A percentile compares a stretch with the other conserved stretches of the same genome.
Conservation (phyloP, 2,329 filamentous ascomycete species). For the Paraconiothyrium brasiliense region DNA sequence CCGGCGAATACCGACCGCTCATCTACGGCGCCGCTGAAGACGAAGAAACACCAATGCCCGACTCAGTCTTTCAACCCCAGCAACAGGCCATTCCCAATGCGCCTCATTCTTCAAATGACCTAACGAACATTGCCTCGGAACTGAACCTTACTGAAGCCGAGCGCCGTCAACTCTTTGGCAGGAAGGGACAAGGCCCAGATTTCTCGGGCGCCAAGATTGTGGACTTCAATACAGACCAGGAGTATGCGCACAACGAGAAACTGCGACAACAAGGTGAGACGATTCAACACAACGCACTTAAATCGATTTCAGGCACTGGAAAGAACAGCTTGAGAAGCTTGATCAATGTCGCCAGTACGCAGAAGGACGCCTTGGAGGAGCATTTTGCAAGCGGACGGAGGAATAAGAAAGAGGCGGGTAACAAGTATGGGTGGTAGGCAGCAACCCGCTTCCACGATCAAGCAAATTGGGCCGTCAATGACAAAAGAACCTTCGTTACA, state of each 20-base stretch:
- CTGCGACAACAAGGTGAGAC: slow-evolving; percentile 75
- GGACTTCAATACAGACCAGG: slow-evolving; percentile 87
- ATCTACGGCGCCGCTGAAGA: slow-evolving; percentile 42
- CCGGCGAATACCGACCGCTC: slow-evolving; percentile 50
- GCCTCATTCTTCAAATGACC: slow-evolving; percentile 58
- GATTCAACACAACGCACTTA: slow-evolving; percentile 80
- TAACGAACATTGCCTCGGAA: slow-evolving; percentile 76
- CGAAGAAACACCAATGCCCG: slow-evolving; percentile 26
- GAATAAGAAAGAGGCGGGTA: slow-evolving; percentile 83
- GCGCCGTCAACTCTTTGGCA: slow-evolving; percentile 85
- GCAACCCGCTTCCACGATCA: no score
- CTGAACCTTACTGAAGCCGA: slow-evolving; percentile 81
- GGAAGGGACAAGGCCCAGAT: slow-evolving; percentile 59
- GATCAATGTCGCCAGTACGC: slow-evolving; percentile 81
- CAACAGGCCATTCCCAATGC: slow-evolving; percentile 19
- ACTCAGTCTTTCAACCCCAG: slow-evolving; percentile 25
- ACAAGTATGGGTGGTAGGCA: slow-evolving; percentile 80
- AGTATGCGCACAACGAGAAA: slow-evolving; percentile 86
- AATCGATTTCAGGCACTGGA: slow-evolving; percentile 77
- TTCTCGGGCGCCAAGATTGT: slow-evolving; percentile 72
- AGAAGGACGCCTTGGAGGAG: slow-evolving; percentile 89
- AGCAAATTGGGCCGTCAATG: no score
- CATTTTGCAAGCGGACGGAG: slow-evolving; percentile 84
- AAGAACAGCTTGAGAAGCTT: slow-evolving; percentile 92
- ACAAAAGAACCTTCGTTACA: no score